Evolutionary conservation across 768 basidiomycete species (phyloP), one percentile per base, ranked within the genome.

Genomic region (Xerocomellus intermedius): DNA sequence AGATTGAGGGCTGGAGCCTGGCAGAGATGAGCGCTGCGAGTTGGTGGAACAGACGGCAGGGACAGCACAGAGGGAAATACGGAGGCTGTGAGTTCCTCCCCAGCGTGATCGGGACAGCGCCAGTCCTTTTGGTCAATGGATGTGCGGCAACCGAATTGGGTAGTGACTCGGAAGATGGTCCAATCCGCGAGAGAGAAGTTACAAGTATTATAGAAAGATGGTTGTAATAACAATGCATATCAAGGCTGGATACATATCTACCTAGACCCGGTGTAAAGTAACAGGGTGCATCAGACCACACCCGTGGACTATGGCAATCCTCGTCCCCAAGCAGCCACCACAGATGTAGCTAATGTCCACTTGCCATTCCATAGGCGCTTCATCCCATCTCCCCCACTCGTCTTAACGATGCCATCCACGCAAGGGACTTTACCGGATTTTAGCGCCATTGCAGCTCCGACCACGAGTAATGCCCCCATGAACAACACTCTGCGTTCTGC

Each of bases 361-460:
- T 61, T 68, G 17, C 49, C 64, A 24, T 50, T 57, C 66, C 66
- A 67, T 7, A 67, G 7, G 4, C 66, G 66, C 35, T 68, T 67
- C 24, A 68, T 6, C 37, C 47, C 61, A 13, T 67, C 64, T 10
- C 58, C 61, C 1, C 57, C 66, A 26, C 32, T 47, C 6, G 48
- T 21, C 37, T 43, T 61, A 12, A 43, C 48, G 22, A 66, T 50
- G 26, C 58, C 50, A 7, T 60, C 61, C 26, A 58, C 35, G 38
- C 50, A 66, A 2, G 60, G 22, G 3, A 63, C 26, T 35, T 33
- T 67, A 16, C 49, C 36, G 4, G 59, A 55, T 50, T 59, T 69
- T 5, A 72, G 46, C 3, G 86, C 86, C 66, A 91, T 74, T 9
- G 87, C 88, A 21, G 89, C 80, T 13, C 86, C 86, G 6, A 91